Conservation (phyloP, 73 alveolate species). For the Blepharisma japonicum region DNA sequence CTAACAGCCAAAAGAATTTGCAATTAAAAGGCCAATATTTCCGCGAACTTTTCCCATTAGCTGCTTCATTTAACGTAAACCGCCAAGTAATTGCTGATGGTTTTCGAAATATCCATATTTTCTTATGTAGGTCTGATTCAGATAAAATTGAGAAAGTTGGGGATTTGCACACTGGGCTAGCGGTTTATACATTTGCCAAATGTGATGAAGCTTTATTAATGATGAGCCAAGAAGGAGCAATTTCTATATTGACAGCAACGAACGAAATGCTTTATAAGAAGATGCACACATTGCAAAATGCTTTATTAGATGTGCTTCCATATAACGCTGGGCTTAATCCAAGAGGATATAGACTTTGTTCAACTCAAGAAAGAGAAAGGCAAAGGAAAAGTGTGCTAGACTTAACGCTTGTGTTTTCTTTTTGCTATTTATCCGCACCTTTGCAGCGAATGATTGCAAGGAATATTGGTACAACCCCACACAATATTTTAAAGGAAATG, state of each 20-base stretch:
- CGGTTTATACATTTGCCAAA: constrained; percentile 1
- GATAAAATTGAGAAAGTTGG: constrained; percentile 27
- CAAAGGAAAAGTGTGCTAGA: constrained; percentile 29
- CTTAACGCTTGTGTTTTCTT: not conserved
- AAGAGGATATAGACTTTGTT: constrained; percentile 17
- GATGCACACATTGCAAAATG: not conserved
- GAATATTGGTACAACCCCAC: constrained; percentile 11
- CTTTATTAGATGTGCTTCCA: constrained; percentile 6
- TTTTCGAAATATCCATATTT: constrained; percentile 14
- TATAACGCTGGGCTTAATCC: constrained; percentile 1
- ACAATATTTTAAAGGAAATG: not conserved
- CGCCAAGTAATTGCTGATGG: constrained; percentile 28
- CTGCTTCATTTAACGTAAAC: not conserved
- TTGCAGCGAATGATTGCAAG: constrained; percentile 21
- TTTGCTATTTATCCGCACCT: constrained; percentile 14
- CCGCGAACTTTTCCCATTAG: constrained; percentile 12
- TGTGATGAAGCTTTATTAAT: not conserved
- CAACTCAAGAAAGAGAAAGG: constrained; percentile 26
- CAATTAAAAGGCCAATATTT: constrained; percentile 23
- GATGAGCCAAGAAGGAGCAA: constrained; percentile 27
- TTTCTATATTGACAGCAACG: not conserved
- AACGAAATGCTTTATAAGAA: not conserved
- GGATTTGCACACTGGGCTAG: constrained; percentile 4
- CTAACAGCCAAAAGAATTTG: not conserved
- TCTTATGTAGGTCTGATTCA: not conserved